phyloP scores from a whole-genome alignment of 2,329 filamentous ascomycete species.

The Aspergillus piperis region DNA sequence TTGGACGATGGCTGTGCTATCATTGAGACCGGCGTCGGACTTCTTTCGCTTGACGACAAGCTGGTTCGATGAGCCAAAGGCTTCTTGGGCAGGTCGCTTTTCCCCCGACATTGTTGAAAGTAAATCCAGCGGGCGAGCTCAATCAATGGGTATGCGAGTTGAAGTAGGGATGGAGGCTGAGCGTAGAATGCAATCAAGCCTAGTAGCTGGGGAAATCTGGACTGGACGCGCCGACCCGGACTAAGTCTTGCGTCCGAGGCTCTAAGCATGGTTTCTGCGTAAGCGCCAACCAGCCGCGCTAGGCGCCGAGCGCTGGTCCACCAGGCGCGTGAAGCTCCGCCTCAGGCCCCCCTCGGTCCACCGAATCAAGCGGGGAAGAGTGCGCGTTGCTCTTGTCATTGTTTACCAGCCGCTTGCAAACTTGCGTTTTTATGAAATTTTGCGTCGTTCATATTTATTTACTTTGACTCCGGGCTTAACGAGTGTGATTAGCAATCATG shows the following conservation, averaged over 20 bases:
- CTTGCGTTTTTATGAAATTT: neutral
- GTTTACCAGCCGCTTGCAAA: neutral
- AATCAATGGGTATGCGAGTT: neutral
- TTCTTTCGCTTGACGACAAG: slow-evolving; percentile 90
- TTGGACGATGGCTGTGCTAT: slow-evolving; percentile 58
- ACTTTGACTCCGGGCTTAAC: neutral
- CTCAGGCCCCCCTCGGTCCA: slow-evolving; percentile 16
- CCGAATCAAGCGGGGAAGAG: slow-evolving; percentile 23
- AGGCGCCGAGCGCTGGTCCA: slow-evolving; percentile 23
- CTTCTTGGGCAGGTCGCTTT: slow-evolving; percentile 86
- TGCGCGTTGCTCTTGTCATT: slow-evolving; percentile 13
- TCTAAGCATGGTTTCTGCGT: slow-evolving; percentile 5
- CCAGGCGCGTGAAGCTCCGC: slow-evolving; percentile 23
- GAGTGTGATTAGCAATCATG: slow-evolving; percentile 37
- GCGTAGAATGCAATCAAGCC: neutral
- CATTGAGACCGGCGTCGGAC: slow-evolving; percentile 60
- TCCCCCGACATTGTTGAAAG: slow-evolving; percentile 72
- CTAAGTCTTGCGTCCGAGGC: neutral
- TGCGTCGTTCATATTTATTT: too few species aligned
- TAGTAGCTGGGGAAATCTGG: neutral
- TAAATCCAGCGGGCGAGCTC: neutral
- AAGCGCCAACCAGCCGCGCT: slow-evolving; percentile 25
- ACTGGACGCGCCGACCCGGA: neutral
- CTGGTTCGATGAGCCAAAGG: slow-evolving; percentile 71
- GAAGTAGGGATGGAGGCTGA: neutral